Evolutionary conservation across 129 eudicot genomes (phyloP).

Genomic region (Centrapalus pauciflorus): DNA sequence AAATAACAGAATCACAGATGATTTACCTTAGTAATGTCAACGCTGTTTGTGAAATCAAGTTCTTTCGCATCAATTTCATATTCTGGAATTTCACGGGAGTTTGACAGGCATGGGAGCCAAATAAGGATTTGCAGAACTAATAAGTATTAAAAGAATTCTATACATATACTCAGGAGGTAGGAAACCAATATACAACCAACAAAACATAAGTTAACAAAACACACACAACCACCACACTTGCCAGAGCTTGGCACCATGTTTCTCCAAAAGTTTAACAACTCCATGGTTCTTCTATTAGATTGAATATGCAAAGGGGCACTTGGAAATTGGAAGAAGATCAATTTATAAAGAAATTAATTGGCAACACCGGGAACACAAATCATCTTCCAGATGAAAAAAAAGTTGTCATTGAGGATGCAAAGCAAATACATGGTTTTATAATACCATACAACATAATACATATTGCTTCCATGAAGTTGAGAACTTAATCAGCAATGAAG

Average conservation of each 20-base stretch:
- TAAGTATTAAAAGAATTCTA: neutral
- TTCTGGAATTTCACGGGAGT: constrained; percentile 85
- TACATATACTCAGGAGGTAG: neutral
- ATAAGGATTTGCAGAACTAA: constrained; percentile 28
- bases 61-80: constrained; percentile 88
- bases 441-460: no score
- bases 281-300: constrained; percentile 74
- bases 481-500: no score
- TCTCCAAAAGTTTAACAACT: constrained; percentile 78
- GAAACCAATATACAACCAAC: neutral
- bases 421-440: no score
- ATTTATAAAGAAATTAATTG: neutral
- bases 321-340: constrained; percentile 33
- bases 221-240: constrained; percentile 22
- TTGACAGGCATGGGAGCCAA: constrained; percentile 87
- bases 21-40: constrained; percentile 69
- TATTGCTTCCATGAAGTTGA: no score
- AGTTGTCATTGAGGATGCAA: no score
- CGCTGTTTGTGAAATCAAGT: constrained; percentile 85
- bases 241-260: constrained; percentile 84
- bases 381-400: neutral
- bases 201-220: neutral
- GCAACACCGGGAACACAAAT: neutral
- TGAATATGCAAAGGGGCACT: constrained; percentile 99
- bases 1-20: neutral